phyloP scores from a whole-genome alignment of 352 stramenopile genomes.

The Phytophthora brassicae region DNA sequence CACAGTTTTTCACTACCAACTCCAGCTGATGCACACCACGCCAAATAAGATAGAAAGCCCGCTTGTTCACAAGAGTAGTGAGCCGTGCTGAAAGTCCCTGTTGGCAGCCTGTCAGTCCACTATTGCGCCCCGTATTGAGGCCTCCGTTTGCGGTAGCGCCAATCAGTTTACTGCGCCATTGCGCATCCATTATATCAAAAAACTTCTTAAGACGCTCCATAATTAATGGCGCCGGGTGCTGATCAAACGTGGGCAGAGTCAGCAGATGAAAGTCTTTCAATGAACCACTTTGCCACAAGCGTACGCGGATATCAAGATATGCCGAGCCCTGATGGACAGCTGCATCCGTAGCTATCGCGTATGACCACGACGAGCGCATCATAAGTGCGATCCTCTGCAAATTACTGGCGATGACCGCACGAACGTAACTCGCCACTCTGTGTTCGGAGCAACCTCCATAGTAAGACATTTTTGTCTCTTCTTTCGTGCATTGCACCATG shows the following conservation, averaged over 20 bases:
- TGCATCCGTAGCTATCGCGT: slow-evolving; percentile 49
- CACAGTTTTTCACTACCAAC: slow-evolving; percentile 58
- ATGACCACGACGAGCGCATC: slow-evolving; percentile 64
- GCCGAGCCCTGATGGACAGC: slow-evolving; percentile 51
- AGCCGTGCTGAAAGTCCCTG: slow-evolving; percentile 48
- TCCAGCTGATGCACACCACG: slow-evolving; percentile 60
- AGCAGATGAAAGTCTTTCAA: slow-evolving; percentile 66
- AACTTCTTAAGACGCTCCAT: slow-evolving; percentile 39
- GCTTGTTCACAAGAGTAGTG: slow-evolving; percentile 43
- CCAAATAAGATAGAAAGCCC: slow-evolving; percentile 63
- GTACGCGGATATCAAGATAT: slow-evolving; percentile 59
- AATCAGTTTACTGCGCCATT: slow-evolving; percentile 56
- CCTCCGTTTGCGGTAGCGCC: slow-evolving; percentile 51
- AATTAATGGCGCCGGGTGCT: slow-evolving; percentile 36
- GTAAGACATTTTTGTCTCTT: slow-evolving; percentile 56
- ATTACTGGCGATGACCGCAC: slow-evolving; percentile 58
- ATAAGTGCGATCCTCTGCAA: slow-evolving; percentile 63
- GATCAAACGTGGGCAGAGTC: slow-evolving; percentile 46
- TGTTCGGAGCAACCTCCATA: slow-evolving; percentile 55
- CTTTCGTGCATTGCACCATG: slow-evolving; percentile 58
- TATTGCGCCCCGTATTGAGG: slow-evolving; percentile 43
- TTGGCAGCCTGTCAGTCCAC: slow-evolving; percentile 45
- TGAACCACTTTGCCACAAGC: slow-evolving; percentile 50
- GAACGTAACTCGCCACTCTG: slow-evolving; percentile 51
- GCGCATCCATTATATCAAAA: slow-evolving; percentile 52